Percentiles rank a stretch among this genome's conserved stretches.
phyloP scores from a whole-genome alignment of 176 grass and related monocot species.

The Poa annua region DNA sequence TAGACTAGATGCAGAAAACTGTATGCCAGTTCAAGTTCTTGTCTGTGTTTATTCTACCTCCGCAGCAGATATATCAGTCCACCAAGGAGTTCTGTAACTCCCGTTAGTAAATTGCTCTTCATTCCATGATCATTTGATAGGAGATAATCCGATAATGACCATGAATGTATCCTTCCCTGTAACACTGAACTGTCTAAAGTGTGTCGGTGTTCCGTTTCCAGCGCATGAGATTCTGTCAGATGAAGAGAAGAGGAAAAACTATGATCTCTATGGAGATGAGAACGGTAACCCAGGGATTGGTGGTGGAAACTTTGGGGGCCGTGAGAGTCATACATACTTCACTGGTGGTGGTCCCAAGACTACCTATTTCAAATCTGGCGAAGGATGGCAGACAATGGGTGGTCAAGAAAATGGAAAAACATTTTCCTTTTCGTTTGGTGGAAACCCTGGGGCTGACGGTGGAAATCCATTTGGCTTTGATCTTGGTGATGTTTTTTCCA shows the following conservation, averaged over 20 bases:
- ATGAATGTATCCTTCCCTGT: not conserved
- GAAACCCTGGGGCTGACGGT: constrained; percentile 45
- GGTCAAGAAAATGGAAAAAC: constrained; percentile 67
- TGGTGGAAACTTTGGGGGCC: constrained; percentile 68
- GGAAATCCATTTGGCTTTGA: constrained; percentile 72
- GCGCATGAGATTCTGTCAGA: constrained; percentile 95
- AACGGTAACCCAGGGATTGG: constrained; percentile 64
- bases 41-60: constrained; percentile 3
- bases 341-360: constrained; percentile 55
- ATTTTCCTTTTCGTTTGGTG: constrained; percentile 93
- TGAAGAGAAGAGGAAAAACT: constrained; percentile 97
- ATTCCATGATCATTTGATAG: constrained; percentile 19
- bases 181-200: constrained; percentile 10
- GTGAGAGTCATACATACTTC: constrained; percentile 68
- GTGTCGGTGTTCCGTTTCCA: constrained; percentile 45
- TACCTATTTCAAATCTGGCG: constrained; percentile 69
- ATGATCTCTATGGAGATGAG: constrained; percentile 88
- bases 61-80: constrained; percentile 1
- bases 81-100: constrained; percentile 15
- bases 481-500: constrained; percentile 86
- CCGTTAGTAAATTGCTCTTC: not conserved
- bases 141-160: not conserved
- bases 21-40: not conserved
- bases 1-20: constrained; percentile 10
- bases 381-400: constrained; percentile 82